A percentile compares a stretch with the other conserved stretches of the same genome.
Evolutionary conservation across 441 rosid species (phyloP).

Genomic region (Gossypium aridum): DNA sequence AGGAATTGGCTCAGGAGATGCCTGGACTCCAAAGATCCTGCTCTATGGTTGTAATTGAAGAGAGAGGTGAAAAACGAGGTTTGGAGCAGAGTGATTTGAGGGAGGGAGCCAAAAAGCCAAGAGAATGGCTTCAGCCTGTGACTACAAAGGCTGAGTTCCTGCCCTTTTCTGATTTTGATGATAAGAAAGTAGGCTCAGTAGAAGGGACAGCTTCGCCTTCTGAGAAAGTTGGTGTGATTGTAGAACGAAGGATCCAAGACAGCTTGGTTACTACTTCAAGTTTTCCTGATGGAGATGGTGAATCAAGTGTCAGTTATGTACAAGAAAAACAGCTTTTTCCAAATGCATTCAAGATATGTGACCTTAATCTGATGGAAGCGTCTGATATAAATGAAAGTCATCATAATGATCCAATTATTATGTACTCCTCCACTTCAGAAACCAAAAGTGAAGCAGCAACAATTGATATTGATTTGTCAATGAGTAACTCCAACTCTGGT

Average conservation of each 20-base stretch:
- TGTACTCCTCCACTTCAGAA: slow-evolving; percentile 29
- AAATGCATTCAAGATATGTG: slow-evolving; percentile 80
- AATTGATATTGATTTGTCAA: slow-evolving; percentile 76
- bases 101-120: slow-evolving; percentile 54
- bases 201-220: slow-evolving; percentile 28
- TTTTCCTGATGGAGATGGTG: slow-evolving; percentile 27
- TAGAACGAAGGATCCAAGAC: slow-evolving; percentile 27
- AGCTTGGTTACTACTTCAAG: slow-evolving; percentile 26
- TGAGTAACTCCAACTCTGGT: slow-evolving; percentile 54
- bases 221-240: slow-evolving; percentile 23
- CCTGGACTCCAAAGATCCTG: slow-evolving; percentile 40
- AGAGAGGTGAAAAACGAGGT: slow-evolving; percentile 55
- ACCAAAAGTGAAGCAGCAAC: slow-evolving; percentile 40
- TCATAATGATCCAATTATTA: slow-evolving; percentile 29
- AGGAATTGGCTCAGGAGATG: slow-evolving; percentile 31
- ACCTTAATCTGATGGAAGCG: slow-evolving; percentile 78
- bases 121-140: slow-evolving; percentile 57
- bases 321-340: slow-evolving; percentile 79
- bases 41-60: slow-evolving; percentile 45
- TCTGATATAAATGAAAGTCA: slow-evolving; percentile 51
- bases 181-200: slow-evolving; percentile 22
- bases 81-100: slow-evolving; percentile 23
- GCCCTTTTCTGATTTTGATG: slow-evolving; percentile 25
- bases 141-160: slow-evolving; percentile 28
- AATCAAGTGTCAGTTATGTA: slow-evolving; percentile 33